Base-by-base conservation (phyloP, 371 early-diverging fungal genomes). In the Rhizopus delemar region DNA sequence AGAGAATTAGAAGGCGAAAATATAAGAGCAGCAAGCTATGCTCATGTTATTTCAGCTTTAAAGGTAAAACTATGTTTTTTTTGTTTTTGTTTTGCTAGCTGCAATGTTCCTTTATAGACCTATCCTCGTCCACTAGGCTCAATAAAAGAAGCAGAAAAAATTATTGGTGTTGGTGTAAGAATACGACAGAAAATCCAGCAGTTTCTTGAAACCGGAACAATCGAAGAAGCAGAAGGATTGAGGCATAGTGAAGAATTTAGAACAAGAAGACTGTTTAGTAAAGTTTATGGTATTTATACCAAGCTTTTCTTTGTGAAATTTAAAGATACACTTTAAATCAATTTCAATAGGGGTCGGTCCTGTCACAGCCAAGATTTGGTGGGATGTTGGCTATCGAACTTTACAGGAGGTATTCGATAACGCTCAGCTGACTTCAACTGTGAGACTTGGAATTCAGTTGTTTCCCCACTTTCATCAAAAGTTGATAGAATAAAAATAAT, bases 141-240 rank as follows among this genome's bases (percentile, higher is more conserved):
- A 28, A 57, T 57, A 22, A 69, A 62, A 34, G 83, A 82, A 61
- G 80, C 75, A 11, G 53, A 38, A 8, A 71, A 80, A 46, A 82
- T 82, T 29, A 78, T 65, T 38, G 78, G 78, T 73, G 64, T 81
- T 46, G 84, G 84, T 6, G 54, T 57, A 13, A 83, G 80, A 54
- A 83, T 83, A 34, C 63, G 70, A 2, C 49, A 67, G 2, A 56
- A 68, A 51, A 71, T 80, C 9, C 56, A 55, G 45, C 41, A 56
- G 3, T 80, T 66, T 59, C 41, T 83, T 3, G 50, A 66, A 12
- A 78, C 72, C 3, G 80, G 78, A 0, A 69, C 70, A 15, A 79
- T 84, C 11, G 60, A 66, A 11, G 82, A 78, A 50, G 77, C 81
- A 28, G 74, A 74, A 29, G 41, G 33, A 7, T 36, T 82, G 13